A percentile compares a stretch with the other conserved stretches of the same genome.
Conservation (phyloP, 179 eudicot species). For the Silene vulgaris region DNA sequence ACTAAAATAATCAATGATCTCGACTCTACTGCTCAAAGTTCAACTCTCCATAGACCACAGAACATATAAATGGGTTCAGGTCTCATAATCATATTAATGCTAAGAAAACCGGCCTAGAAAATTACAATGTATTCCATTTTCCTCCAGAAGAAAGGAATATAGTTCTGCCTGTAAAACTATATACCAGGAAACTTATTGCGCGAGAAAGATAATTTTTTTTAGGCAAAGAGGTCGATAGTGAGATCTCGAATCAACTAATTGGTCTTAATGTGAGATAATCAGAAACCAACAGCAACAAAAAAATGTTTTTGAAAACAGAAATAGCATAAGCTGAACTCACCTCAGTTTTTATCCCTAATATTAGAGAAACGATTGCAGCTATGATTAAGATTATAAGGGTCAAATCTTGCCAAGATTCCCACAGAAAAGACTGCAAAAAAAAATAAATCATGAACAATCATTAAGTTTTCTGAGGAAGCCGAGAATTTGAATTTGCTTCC, state of each 20-base stretch:
- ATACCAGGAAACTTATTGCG: too few species aligned
- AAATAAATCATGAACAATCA: slow-evolving; percentile 9
- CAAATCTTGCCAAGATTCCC: slow-evolving; percentile 91
- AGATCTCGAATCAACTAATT: too few species aligned
- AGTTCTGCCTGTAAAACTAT: neutral
- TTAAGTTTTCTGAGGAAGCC: slow-evolving; percentile 13
- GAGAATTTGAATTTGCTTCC: neutral
- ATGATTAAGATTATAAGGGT: slow-evolving; percentile 78
- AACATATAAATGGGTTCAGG: neutral
- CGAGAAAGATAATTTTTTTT: too few species aligned
- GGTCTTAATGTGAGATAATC: neutral
- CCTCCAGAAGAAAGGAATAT: neutral
- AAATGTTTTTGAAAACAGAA: neutral
- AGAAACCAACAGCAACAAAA: neutral
- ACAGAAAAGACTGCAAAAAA: slow-evolving; percentile 60
- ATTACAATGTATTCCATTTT: neutral
- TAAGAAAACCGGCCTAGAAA: neutral
- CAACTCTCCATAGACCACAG: neutral
- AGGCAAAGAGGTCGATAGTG: too few species aligned
- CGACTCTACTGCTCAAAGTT: neutral
- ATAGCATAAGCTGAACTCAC: slow-evolving; percentile 31
- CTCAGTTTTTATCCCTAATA: slow-evolving; percentile 79
- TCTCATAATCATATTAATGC: neutral
- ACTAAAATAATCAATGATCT: neutral
- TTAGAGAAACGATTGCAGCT: slow-evolving; percentile 71